phyloP scores from a whole-genome alignment of 371 early-diverging fungal genomes.

The Zychaea mexicana region DNA sequence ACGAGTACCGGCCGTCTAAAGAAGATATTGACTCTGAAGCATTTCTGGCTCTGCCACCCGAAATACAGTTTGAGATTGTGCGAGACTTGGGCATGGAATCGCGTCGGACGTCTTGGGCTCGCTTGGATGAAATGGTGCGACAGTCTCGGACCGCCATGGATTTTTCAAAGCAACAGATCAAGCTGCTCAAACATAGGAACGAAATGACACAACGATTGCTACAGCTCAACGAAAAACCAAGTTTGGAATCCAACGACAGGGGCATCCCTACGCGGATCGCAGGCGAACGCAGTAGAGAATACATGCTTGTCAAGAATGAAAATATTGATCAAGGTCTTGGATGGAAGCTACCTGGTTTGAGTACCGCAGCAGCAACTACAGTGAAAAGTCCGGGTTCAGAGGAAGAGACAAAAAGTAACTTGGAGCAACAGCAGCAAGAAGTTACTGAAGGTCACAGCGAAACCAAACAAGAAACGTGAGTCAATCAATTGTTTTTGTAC shows the following conservation, averaged over 20 bases:
- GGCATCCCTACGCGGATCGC: constrained; percentile 71
- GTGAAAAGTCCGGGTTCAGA: not conserved
- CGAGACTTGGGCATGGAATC: constrained; percentile 83
- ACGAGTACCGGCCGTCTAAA: constrained; percentile 53
- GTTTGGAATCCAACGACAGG: constrained; percentile 24
- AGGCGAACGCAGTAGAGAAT: constrained; percentile 79
- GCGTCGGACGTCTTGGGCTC: constrained; percentile 77
- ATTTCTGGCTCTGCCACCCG: constrained; percentile 80
- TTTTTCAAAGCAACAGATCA: constrained; percentile 91
- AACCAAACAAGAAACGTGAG: not conserved
- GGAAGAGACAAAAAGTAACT: not conserved
- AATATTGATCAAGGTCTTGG: constrained; percentile 62
- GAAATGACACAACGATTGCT: constrained; percentile 82
- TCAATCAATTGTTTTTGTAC: too few species aligned
- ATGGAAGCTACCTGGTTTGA: constrained; percentile 64
- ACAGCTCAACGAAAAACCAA: constrained; percentile 51
- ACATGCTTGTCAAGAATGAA: constrained; percentile 83
- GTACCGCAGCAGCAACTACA: not conserved
- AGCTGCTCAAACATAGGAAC: constrained; percentile 82
- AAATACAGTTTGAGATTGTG: constrained; percentile 90
- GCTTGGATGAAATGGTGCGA: constrained; percentile 75
- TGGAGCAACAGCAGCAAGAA: too few species aligned
- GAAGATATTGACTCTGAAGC: constrained; percentile 78
- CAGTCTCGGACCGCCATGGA: constrained; percentile 75
- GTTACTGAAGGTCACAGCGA: too few species aligned